Evolutionary conservation across 768 basidiomycete species (phyloP).

Genomic region (Hypholoma fasciculare): DNA sequence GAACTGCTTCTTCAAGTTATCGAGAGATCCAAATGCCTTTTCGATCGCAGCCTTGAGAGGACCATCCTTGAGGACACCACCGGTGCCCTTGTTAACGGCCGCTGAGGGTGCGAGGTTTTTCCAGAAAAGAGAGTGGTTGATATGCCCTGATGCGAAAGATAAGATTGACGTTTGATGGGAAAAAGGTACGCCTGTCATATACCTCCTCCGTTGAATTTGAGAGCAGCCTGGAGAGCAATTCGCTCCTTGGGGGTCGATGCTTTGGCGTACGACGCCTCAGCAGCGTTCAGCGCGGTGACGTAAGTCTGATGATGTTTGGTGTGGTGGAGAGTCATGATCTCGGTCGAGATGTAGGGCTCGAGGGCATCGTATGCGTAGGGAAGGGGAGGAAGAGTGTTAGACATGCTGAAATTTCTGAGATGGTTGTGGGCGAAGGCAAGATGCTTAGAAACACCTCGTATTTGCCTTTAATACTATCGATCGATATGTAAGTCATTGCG

Average conservation of each 20-base stretch:
- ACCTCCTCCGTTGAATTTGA: constrained; percentile 98
- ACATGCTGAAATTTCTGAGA: constrained; percentile 23
- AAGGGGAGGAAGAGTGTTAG: constrained; percentile 68
- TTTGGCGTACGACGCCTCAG: constrained; percentile 74
- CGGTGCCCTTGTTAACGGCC: constrained; percentile 52
- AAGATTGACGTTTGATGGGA: not conserved
- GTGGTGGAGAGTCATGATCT: constrained; percentile 97
- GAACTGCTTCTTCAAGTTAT: constrained; percentile 75
- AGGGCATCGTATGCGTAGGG: constrained; percentile 86
- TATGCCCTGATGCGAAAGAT: constrained; percentile 57
- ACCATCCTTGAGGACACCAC: constrained; percentile 61
- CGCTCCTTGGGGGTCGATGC: constrained; percentile 71
- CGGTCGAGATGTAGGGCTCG: constrained; percentile 87
- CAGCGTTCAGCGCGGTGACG: constrained; percentile 89
- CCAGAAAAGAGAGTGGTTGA: constrained; percentile 98
- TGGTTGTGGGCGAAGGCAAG: not conserved
- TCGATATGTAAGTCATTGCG: not conserved
- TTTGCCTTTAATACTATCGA: not conserved
- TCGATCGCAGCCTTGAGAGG: constrained; percentile 67
- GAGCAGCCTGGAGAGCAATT: constrained; percentile 85
- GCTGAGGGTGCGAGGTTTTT: constrained; percentile 79
- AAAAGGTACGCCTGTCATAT: constrained; percentile 21
- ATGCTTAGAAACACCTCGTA: not conserved
- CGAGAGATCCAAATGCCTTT: constrained; percentile 65
- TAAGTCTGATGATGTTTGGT: constrained; percentile 96